Conservation (phyloP, 805 yeast genomes). For the Nakazawaea peltata region DNA sequence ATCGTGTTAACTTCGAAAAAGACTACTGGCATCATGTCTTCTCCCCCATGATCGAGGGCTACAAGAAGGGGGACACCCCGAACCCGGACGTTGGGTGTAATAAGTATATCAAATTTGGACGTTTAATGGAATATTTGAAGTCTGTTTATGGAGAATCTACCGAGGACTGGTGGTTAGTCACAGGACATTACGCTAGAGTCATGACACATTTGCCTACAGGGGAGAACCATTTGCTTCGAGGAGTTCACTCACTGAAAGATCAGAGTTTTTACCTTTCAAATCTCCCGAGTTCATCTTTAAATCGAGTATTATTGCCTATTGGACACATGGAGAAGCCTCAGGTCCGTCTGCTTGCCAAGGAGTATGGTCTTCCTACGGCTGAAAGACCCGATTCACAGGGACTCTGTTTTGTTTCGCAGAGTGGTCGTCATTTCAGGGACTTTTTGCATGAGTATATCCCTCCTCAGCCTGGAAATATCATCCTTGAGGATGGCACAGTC, state of each 20-base stretch:
- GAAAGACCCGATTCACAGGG: slow-evolving; percentile 93
- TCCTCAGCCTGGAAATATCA: slow-evolving; percentile 69
- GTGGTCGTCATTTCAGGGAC: slow-evolving; percentile 47
- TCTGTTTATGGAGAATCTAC: slow-evolving; percentile 22
- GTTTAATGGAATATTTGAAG: slow-evolving; percentile 48
- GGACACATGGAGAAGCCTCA: slow-evolving; percentile 73
- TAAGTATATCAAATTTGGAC: slow-evolving; percentile 79
- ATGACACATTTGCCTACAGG: slow-evolving; percentile 24
- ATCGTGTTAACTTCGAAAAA: slow-evolving; percentile 73
- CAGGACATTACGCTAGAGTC: slow-evolving; percentile 74
- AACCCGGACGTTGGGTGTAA: slow-evolving; percentile 94
- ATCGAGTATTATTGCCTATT: slow-evolving; percentile 63
- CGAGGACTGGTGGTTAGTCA: slow-evolving; percentile 72
- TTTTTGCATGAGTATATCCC: slow-evolving; percentile 71
- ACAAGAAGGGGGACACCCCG: slow-evolving; percentile 73
- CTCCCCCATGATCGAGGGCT: slow-evolving; percentile 79
- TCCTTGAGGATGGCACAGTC: slow-evolving; percentile 63
- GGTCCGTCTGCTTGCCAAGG: slow-evolving; percentile 60
- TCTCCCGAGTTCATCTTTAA: slow-evolving; percentile 36
- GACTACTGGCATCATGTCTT: slow-evolving; percentile 94
- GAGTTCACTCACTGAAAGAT: slow-evolving; percentile 59
- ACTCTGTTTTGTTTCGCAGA: slow-evolving; percentile 75
- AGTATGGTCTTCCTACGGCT: slow-evolving; percentile 49
- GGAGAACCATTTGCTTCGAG: slow-evolving; percentile 44
- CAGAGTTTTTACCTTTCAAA: slow-evolving; percentile 87